Conservation (phyloP, 2,329 filamentous ascomycete genomes). For the Pseudopyricularia cyperi region DNA sequence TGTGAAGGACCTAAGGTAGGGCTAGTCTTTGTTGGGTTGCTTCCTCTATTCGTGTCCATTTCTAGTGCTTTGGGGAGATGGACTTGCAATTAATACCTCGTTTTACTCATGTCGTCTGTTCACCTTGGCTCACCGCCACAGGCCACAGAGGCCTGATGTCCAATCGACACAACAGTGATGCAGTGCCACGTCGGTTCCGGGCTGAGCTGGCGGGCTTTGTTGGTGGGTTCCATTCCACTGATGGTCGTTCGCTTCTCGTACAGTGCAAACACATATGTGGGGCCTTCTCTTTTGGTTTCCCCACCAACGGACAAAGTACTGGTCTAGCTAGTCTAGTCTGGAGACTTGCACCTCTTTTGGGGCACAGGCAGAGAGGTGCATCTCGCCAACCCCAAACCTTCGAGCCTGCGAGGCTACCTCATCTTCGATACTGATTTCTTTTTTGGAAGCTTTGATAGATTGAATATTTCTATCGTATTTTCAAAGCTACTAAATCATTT, state of each 20-base stretch:
- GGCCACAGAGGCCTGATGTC: no score
- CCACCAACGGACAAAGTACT: not conserved
- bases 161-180: not conserved
- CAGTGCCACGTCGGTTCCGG: not conserved
- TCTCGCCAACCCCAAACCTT: not conserved
- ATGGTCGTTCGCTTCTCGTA: no score
- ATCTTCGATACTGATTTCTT: not conserved
- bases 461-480: not conserved
- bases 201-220: not conserved
- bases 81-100: no score
- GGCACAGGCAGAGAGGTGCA: no score
- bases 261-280: not conserved
- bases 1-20: no score
- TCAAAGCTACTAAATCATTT: not conserved
- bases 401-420: not conserved
- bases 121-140: not conserved
- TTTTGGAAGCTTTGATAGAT: not conserved
- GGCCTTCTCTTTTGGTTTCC: not conserved
- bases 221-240: no score
- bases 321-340: no score
- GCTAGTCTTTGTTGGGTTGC: no score
- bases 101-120: not conserved
- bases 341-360: not conserved
- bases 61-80: no score
- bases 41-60: no score